These are phyloP conservation scores for Solanum phureja DNA, from an alignment of 257 asterid genomes.

Conservation along the genomic window DNA sequence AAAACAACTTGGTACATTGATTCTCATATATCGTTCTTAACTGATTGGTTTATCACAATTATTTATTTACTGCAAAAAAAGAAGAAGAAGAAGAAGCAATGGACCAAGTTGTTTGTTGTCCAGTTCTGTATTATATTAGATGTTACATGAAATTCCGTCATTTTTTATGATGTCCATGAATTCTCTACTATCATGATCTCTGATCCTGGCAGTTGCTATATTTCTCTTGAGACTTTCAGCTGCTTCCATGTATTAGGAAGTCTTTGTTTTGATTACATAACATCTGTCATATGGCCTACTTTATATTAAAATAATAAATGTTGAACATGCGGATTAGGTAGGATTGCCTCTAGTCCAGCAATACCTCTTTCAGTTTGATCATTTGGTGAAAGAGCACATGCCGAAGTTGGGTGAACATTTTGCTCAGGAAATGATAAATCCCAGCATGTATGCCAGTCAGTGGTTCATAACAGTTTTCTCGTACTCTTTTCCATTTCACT, in stretches of 20 bases:
- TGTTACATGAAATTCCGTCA: neutral
- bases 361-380: constrained; percentile 76
- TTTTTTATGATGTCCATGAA: neutral
- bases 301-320: neutral
- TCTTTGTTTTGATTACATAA: neutral
- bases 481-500: constrained; percentile 89
- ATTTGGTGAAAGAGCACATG: constrained; percentile 50
- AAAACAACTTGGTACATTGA: too few species aligned
- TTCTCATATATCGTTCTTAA: too few species aligned
- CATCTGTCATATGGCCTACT: neutral
- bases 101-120: neutral
- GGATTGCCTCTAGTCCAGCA: constrained; percentile 99
- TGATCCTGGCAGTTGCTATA: neutral
- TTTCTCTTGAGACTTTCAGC: neutral
- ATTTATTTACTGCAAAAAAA: too few species aligned
- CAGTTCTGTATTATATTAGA: neutral
- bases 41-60: too few species aligned
- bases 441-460: constrained; percentile 99
- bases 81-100: neutral
- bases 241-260: neutral
- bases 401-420: constrained; percentile 93
- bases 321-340: constrained; percentile 43
- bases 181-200: neutral
- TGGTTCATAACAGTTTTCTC: constrained; percentile 99
- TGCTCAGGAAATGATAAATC: constrained; percentile 81